Percentiles rank a stretch among this genome's conserved stretches.
These are phyloP conservation scores for Skeletonema potamos DNA, from an alignment of 108 stramenopile species.

Conservation along the genomic window DNA sequence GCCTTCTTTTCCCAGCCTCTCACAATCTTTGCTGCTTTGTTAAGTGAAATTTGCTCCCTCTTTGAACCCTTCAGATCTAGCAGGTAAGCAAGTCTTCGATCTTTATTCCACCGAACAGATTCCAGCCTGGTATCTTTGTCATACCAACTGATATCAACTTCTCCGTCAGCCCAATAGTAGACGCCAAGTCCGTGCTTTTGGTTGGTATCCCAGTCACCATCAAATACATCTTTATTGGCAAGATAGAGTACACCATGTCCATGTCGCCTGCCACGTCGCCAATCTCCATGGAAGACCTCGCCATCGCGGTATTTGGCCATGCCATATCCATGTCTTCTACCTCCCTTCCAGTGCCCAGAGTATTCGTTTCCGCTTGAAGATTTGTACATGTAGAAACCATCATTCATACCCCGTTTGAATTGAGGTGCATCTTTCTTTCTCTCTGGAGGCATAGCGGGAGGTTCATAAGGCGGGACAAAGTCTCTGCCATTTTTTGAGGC, in stretches of 20 bases:
- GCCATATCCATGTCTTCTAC: constrained; percentile 40
- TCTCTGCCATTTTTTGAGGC: constrained; percentile 15
- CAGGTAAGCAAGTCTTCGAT: constrained; percentile 24
- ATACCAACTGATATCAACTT: constrained; percentile 46
- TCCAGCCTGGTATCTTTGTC: constrained; percentile 30
- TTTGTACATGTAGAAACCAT: constrained; percentile 37
- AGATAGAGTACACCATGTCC: constrained; percentile 39
- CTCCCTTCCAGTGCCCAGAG: constrained; percentile 32
- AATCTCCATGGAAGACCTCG: constrained; percentile 36
- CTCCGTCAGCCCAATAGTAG: constrained; percentile 44
- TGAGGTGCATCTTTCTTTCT: constrained; percentile 9
- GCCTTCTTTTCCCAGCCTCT: constrained; percentile 24
- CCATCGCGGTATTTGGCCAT: constrained; percentile 35
- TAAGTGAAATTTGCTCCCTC: constrained; percentile 32
- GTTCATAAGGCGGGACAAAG: constrained; percentile 22
- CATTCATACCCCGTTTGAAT: constrained; percentile 29
- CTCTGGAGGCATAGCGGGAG: constrained; percentile 19
- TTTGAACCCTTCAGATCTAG: constrained; percentile 27
- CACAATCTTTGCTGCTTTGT: constrained; percentile 29
- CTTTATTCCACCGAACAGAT: constrained; percentile 45
- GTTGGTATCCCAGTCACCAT: constrained; percentile 39
- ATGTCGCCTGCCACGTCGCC: constrained; percentile 36
- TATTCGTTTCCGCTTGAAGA: constrained; percentile 38
- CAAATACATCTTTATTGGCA: constrained; percentile 42
- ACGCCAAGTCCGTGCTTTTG: constrained; percentile 39